Conservation (phyloP, 805 yeast genomes). For the Nakazawaea peltata region DNA sequence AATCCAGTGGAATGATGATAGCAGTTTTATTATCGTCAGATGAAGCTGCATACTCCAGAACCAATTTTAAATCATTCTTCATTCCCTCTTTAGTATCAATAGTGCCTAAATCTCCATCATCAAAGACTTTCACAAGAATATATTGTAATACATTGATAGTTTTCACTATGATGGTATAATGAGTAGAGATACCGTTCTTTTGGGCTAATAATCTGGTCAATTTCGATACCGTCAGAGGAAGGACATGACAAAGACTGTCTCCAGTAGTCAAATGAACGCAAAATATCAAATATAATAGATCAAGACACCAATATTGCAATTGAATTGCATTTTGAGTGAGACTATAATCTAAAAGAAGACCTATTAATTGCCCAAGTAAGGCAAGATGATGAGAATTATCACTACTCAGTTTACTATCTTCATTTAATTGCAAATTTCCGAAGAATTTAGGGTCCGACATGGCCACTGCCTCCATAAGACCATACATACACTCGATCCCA, state of each 20-base stretch:
- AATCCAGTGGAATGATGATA: too few species aligned
- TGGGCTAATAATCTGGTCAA: conserved; percentile 28
- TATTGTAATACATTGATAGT: conserved; percentile 22
- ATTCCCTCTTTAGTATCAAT: conserved; percentile 9
- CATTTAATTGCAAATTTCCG: too few species aligned
- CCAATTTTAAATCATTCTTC: too few species aligned
- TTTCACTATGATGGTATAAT: conserved; percentile 27
- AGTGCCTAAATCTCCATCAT: too few species aligned
- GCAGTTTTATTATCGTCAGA: too few species aligned
- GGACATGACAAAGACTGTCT: conserved; percentile 37
- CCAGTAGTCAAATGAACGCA: conserved; percentile 31
- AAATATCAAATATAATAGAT: conserved; percentile 26
- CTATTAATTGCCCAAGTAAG: conserved; percentile 38
- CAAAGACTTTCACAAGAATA: conserved; percentile 28
- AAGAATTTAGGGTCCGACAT: conserved; percentile 22
- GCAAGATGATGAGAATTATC: conserved; percentile 28
- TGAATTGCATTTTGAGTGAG: conserved; percentile 18
- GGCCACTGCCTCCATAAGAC: conserved; percentile 23
- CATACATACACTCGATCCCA: conserved; percentile 24
- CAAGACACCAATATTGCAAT: conserved; percentile 25
- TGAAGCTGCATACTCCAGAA: too few species aligned
- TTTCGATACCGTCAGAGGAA: conserved; percentile 44
- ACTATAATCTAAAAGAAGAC: conserved; percentile 31
- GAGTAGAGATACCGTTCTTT: conserved; percentile 24
- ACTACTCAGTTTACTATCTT: too few species aligned